Evolutionary conservation across 1,139 yeast genomes (phyloP).

Genomic region (Blastobotrys persicus): DNA sequence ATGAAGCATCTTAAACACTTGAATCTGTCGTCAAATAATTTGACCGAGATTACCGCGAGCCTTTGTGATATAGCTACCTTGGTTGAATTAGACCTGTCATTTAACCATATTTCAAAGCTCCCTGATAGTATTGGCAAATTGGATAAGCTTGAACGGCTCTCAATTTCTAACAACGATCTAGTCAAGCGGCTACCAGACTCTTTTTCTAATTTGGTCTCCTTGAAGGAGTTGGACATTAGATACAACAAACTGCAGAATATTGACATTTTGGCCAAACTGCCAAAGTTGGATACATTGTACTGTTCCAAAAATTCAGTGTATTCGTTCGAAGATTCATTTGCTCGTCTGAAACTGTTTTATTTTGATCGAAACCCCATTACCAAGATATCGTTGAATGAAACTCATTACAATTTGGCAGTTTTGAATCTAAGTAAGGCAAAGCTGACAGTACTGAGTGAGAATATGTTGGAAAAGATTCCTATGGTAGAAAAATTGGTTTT

Average conservation of each 20-base stretch:
- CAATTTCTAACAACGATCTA: slow-evolving; percentile 71
- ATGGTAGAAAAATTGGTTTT: slow-evolving; percentile 71
- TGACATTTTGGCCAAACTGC: slow-evolving; percentile 60
- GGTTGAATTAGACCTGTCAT: slow-evolving; percentile 73
- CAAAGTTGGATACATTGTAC: slow-evolving; percentile 67
- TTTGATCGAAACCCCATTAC: slow-evolving; percentile 80
- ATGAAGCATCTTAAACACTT: slow-evolving; percentile 56
- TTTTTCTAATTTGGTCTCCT: slow-evolving; percentile 51
- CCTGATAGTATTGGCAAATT: slow-evolving; percentile 65
- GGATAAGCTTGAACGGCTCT: slow-evolving; percentile 60
- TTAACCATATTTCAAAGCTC: slow-evolving; percentile 62
- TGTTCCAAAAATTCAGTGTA: slow-evolving; percentile 78
- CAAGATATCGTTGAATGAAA: slow-evolving; percentile 60
- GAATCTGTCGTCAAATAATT: slow-evolving; percentile 78
- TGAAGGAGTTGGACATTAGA: slow-evolving; percentile 74
- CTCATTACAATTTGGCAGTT: slow-evolving; percentile 61
- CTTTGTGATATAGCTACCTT: slow-evolving; percentile 61
- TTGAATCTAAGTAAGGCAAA: slow-evolving; percentile 81
- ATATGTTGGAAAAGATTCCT: slow-evolving; percentile 59
- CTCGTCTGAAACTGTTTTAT: slow-evolving; percentile 40
- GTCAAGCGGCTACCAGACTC: slow-evolving; percentile 54
- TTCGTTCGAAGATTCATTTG: slow-evolving; percentile 53
- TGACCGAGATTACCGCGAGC: slow-evolving; percentile 65
- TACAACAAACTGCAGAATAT: slow-evolving; percentile 68
- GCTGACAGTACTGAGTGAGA: slow-evolving; percentile 66